Conservation (phyloP, 352 stramenopile genomes). For the Globisporangium apiculatum region DNA sequence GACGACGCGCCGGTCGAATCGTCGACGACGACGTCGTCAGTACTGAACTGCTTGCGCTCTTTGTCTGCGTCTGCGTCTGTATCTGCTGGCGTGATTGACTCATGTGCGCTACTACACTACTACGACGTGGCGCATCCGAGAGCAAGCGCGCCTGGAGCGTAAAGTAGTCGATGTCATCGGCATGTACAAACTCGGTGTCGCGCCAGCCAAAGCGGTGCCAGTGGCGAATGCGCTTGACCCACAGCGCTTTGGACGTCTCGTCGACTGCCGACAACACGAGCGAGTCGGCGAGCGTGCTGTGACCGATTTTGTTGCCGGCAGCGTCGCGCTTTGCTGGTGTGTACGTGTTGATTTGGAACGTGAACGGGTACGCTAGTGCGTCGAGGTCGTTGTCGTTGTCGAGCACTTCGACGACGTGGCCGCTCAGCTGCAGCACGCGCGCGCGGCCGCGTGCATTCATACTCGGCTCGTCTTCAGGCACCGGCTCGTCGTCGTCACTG, state of each 20-base stretch:
- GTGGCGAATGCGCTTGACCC: slow-evolving; percentile 54
- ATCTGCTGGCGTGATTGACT: too few species aligned
- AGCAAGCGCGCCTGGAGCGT: slow-evolving; percentile 30
- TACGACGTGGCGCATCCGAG: slow-evolving; percentile 23
- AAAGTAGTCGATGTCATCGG: slow-evolving; percentile 25
- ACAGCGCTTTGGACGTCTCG: slow-evolving; percentile 35
- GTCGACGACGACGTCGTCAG: slow-evolving; percentile 3
- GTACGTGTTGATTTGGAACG: slow-evolving; percentile 68
- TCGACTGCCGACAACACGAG: slow-evolving; percentile 46
- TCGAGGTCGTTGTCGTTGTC: slow-evolving; percentile 39
- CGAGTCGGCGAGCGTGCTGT: slow-evolving; percentile 33
- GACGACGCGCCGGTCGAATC: slow-evolving; percentile 26
- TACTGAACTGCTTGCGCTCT: slow-evolving; percentile 9
- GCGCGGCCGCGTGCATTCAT: slow-evolving; percentile 9
- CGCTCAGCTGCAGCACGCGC: slow-evolving; percentile 53
- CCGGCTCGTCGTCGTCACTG: slow-evolving; percentile 8
- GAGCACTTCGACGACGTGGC: slow-evolving; percentile 49
- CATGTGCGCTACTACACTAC: background rate
- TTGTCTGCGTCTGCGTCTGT: background rate
- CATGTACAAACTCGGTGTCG: slow-evolving; percentile 37
- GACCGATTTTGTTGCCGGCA: slow-evolving; percentile 24
- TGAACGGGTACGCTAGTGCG: slow-evolving; percentile 32
- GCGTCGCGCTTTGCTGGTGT: slow-evolving; percentile 22
- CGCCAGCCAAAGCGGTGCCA: slow-evolving; percentile 73
- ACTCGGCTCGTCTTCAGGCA: slow-evolving; percentile 5